phyloP scores from a whole-genome alignment of 2,329 filamentous ascomycete genomes.

The Leptographium lundbergii region DNA sequence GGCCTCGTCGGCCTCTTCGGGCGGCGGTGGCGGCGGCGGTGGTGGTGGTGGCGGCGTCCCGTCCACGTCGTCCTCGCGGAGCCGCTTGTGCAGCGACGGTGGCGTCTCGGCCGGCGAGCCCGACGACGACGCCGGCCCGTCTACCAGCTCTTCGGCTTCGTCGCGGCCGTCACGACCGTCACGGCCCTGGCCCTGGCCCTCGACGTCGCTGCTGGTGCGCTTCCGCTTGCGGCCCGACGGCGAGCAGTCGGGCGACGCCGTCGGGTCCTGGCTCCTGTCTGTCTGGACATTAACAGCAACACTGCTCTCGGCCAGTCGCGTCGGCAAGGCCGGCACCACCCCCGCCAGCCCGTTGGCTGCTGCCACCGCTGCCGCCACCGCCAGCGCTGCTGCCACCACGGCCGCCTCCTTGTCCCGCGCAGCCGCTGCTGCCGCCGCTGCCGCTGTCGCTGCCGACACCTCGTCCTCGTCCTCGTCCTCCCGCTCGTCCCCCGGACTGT shows the following conservation, averaged over 20 bases:
- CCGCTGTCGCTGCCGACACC: too few relatives aligned
- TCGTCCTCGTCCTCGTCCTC: too few relatives aligned
- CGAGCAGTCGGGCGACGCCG: slow-evolving; percentile 25
- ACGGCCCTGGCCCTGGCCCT: too few relatives aligned
- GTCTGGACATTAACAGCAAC: too few relatives aligned
- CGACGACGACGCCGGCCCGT: slow-evolving; percentile 21
- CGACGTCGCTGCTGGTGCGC: slow-evolving; percentile 24
- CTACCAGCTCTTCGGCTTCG: not conserved
- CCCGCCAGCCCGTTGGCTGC: not conserved
- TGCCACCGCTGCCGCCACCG: not conserved
- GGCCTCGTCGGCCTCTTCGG: slow-evolving; percentile 4
- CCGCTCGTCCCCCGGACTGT: too few relatives aligned
- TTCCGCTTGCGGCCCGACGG: slow-evolving; percentile 52
- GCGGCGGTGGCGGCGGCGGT: slow-evolving; percentile 15
- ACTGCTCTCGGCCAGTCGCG: not conserved
- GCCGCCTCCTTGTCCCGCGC: not conserved
- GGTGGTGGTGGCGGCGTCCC: slow-evolving; percentile 26
- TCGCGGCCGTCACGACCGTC: not conserved
- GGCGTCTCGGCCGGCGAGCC: slow-evolving; percentile 39
- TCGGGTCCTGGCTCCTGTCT: too few relatives aligned
- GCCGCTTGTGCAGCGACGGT: slow-evolving; percentile 43
- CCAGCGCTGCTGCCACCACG: too few relatives aligned
- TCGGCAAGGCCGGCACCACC: not conserved
- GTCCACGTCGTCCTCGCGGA: slow-evolving; percentile 32
- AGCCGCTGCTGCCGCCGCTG: not conserved